Evolutionary conservation across 768 basidiomycete species (phyloP).

Genomic region (Kondoa malvinella): DNA sequence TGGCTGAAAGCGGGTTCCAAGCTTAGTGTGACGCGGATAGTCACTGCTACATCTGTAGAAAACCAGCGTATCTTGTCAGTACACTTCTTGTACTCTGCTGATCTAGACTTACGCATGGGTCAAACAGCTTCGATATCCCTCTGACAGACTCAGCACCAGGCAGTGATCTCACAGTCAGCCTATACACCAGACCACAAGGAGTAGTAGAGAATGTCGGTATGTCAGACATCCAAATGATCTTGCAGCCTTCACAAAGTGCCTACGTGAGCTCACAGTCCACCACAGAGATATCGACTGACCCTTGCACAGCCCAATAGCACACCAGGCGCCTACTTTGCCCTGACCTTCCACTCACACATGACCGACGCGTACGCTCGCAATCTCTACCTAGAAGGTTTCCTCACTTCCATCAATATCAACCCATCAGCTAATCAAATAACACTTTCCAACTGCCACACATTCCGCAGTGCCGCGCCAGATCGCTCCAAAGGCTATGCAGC

Average conservation of each 20-base stretch:
- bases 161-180: neutral
- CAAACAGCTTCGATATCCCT: neutral
- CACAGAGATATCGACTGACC: neutral
- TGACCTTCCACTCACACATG: neutral
- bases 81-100: neutral
- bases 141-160: neutral
- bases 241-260: neutral
- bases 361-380: neutral
- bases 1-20: neutral
- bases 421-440: neutral
- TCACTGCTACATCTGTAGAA: neutral
- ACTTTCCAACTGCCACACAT: neutral
- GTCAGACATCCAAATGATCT: neutral
- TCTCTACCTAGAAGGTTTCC: constrained; percentile 1
- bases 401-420: constrained; percentile 1
- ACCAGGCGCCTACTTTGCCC: neutral
- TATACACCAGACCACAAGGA: neutral
- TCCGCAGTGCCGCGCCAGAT: neutral
- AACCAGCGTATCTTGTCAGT: neutral
- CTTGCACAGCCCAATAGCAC: neutral
- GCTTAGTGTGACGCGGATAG: neutral
- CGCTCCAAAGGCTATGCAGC: neutral
- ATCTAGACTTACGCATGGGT: neutral
- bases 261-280: neutral
- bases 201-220: neutral